Base-by-base conservation (phyloP, 164 flowering plant genomes). In the Liriodendron chinense region DNA sequence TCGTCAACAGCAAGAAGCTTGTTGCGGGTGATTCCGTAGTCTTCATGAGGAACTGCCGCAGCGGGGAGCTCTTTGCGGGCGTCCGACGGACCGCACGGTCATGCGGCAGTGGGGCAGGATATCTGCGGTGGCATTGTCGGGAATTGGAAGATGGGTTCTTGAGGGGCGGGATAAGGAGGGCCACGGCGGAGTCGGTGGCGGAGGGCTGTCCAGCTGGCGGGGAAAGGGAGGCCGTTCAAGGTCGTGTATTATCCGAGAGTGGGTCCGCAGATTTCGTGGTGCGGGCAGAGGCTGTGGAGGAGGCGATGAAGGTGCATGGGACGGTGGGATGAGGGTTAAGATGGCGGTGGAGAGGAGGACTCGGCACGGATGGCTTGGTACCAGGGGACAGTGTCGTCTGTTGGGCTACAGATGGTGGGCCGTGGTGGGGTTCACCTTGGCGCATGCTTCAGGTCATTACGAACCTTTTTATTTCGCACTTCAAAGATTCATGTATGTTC, bases 11-110 rank as follows among this genome's bases (percentile, higher is more conserved):
- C 9, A 93, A 93, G 88, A 89, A 85, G 81, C 85, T 93, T 3
- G 79, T 89, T 1, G 93, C 98, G 1, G 96, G 96, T 0, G 98
- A 93, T 73, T 85, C 92, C 0, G 92, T 87, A 20, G 89, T 93
- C 12, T 91, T 93, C 69, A 86, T 91, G 91, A 84, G 81, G 71
- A 80, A 78, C 9, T 26, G 59, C 59, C 25, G 74, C 26, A 78
- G 3, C 5, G 82, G 86, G 8, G 80, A 83, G 80, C 80, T 91
- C 53, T 87, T 77, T 16, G 80, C 86, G 21, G 96, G 94, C 4
- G 68, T 93, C 2, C 76, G 96, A 59, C 72, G 94, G 20, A 78
- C 83, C 2, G 69, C 18, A 26, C 75, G 83, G 81, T 25, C 57
- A 22, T 72, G 22, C 22, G 75, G 48, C 12, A 20, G 47, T 1